Conservation (phyloP, 345 rosid species). For the Pugionium cornutum region DNA sequence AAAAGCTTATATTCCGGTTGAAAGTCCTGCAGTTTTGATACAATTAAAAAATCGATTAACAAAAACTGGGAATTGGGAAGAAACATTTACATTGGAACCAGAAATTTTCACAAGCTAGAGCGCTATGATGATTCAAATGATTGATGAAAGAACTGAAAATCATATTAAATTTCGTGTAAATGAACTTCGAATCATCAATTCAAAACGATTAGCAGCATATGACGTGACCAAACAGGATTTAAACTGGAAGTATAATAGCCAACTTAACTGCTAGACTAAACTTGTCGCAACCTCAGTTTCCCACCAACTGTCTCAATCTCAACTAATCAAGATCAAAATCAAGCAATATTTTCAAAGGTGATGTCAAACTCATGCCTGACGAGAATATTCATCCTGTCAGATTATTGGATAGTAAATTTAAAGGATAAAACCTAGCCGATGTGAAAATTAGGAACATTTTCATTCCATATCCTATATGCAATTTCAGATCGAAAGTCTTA, state of each 20-base stretch:
- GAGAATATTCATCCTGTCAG: slow-evolving; percentile 7
- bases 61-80: slow-evolving; percentile 6
- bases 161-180: slow-evolving; percentile 5
- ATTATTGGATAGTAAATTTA: neutral
- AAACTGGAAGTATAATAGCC: slow-evolving; percentile 4
- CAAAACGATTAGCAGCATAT: slow-evolving; percentile 1
- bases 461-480: neutral
- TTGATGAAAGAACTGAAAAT: slow-evolving; percentile 1
- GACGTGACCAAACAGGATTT: neutral
- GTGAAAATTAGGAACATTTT: neutral
- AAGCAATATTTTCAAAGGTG: neutral
- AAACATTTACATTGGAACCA: neutral
- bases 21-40: slow-evolving; percentile 61
- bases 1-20: slow-evolving; percentile 88
- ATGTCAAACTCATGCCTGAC: neutral
- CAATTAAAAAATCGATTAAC: neutral
- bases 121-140: slow-evolving; percentile 14
- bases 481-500: neutral
- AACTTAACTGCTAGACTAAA: slow-evolving; percentile 8
- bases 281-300: neutral
- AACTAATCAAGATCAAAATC: neutral
- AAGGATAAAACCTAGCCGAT: neutral
- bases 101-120: neutral
- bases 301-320: slow-evolving; percentile 16
- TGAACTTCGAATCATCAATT: neutral